These are phyloP conservation scores for Strombidium stylifer DNA, from an alignment of 73 alveolate species.

Conservation along the genomic window DNA sequence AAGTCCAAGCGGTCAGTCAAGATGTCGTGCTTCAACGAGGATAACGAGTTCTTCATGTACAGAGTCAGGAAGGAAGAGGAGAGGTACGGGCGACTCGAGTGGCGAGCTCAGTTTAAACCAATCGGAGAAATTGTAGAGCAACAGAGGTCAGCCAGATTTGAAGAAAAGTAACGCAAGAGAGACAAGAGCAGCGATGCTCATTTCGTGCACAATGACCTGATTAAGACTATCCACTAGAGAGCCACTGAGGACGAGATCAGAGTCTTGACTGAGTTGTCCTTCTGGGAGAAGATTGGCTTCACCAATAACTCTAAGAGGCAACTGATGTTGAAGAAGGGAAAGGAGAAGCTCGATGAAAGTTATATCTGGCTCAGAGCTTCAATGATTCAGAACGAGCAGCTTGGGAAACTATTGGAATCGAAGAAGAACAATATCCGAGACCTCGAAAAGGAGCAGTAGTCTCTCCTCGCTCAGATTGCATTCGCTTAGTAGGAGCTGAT, in stretches of 20 bases:
- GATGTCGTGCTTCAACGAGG: neutral
- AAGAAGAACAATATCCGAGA: too few relatives aligned
- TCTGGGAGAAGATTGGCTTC: conserved; percentile 40
- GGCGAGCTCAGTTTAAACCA: conserved; percentile 23
- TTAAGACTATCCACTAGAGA: conserved; percentile 12
- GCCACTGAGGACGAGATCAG: conserved; percentile 27
- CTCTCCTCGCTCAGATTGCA: too few relatives aligned
- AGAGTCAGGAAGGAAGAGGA: neutral
- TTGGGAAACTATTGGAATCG: too few relatives aligned
- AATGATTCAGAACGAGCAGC: neutral
- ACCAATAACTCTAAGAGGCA: conserved; percentile 13
- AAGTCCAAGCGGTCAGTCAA: neutral
- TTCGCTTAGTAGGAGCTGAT: neutral
- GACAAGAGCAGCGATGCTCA: too few relatives aligned
- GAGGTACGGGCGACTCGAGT: conserved; percentile 7
- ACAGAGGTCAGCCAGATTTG: conserved; percentile 19
- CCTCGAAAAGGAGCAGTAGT: too few relatives aligned
- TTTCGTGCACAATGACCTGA: conserved; percentile 22
- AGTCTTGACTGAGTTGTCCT: conserved; percentile 8
- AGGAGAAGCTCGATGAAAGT: conserved; percentile 1
- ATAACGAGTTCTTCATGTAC: neutral
- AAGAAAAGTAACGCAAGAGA: neutral
- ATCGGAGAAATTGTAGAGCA: neutral
- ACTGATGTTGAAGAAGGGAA: conserved; percentile 1
- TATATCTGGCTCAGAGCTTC: neutral